Evolutionary conservation across 2,329 filamentous ascomycete species (phyloP).

Genomic region (Scedosporium aurantiacum): DNA sequence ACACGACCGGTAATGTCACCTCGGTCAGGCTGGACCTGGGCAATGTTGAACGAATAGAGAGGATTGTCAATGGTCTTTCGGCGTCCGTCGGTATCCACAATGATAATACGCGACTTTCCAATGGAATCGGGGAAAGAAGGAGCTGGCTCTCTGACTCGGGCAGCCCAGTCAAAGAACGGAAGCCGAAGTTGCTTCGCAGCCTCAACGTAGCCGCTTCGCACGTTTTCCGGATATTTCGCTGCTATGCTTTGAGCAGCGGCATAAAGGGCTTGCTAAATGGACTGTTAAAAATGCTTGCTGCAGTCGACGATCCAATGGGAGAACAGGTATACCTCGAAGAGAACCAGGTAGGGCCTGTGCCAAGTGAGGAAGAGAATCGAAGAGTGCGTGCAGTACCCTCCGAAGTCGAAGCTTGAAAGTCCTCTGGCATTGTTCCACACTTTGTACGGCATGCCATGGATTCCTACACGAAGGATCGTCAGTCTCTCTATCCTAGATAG

Average conservation of each 20-base stretch:
- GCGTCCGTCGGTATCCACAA: conserved; percentile 13
- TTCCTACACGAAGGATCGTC: conserved; percentile 36
- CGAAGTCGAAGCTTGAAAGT: conserved; percentile 13
- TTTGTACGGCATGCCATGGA: conserved; percentile 64
- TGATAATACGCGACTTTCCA: conserved; percentile 11
- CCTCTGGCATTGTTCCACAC: conserved; percentile 37
- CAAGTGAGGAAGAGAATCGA: conserved; percentile 51
- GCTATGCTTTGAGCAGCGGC: conserved; percentile 15
- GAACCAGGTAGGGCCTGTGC: conserved; percentile 54
- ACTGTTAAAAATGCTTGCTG: not conserved
- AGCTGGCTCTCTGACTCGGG: conserved; percentile 5
- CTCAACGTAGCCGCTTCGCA: conserved; percentile 14
- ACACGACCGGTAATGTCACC: not conserved
- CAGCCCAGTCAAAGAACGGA: conserved; percentile 25
- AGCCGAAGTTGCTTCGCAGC: conserved; percentile 19
- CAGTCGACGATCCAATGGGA: not conserved
- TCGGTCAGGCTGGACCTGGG: not conserved
- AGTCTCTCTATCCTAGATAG: not conserved
- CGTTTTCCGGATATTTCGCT: conserved; percentile 12
- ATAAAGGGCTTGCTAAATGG: conserved; percentile 15
- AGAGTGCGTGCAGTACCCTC: conserved; percentile 50
- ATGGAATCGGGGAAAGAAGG: conserved; percentile 13
- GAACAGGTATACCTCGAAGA: conserved; percentile 40
- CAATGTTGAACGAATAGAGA: conserved; percentile 15
- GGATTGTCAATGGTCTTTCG: conserved; percentile 17